phyloP scores from a whole-genome alignment of 177 flowering plant genomes.

The Vitis hybrid region DNA sequence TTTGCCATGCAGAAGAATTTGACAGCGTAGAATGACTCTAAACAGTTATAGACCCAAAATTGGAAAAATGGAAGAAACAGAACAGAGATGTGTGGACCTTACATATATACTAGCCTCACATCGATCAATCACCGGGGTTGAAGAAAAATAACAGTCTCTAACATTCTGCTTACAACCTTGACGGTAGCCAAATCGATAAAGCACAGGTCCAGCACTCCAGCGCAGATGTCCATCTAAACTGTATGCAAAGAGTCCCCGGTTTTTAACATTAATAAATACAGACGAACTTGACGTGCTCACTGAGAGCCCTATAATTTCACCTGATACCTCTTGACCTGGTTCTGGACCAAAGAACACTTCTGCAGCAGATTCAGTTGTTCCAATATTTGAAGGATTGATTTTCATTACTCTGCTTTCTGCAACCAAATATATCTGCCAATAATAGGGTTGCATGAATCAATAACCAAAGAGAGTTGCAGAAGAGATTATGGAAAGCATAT shows the following conservation, averaged over 20 bases:
- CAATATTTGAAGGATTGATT: slow-evolving; percentile 31
- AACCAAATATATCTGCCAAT: slow-evolving; percentile 68
- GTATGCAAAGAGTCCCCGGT: slow-evolving; percentile 71
- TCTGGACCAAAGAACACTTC: slow-evolving; percentile 55
- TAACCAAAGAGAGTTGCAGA: background rate
- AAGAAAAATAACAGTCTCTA: slow-evolving; percentile 69
- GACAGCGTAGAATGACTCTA: too few relatives aligned
- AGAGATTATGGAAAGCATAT: background rate
- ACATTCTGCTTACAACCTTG: slow-evolving; percentile 72
- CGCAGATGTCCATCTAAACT: slow-evolving; percentile 39
- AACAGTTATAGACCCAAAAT: too few relatives aligned
- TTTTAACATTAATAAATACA: slow-evolving; percentile 50
- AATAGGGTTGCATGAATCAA: slow-evolving; percentile 3
- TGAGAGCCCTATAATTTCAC: slow-evolving; percentile 69
- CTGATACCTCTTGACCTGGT: slow-evolving; percentile 31
- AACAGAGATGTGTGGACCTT: slow-evolving; percentile 27
- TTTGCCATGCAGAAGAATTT: too few relatives aligned
- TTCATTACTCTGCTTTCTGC: slow-evolving; percentile 70
- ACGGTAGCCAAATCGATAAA: slow-evolving; percentile 60
- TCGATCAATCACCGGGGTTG: slow-evolving; percentile 73
- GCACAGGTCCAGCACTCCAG: slow-evolving; percentile 79
- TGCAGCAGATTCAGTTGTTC: slow-evolving; percentile 44
- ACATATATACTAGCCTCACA: slow-evolving; percentile 91
- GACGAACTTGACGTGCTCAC: slow-evolving; percentile 53
- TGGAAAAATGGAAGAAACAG: background rate